Evolutionary conservation across 2,329 filamentous ascomycete genomes (phyloP).

Genomic region (Rhynchosporium agropyri): DNA sequence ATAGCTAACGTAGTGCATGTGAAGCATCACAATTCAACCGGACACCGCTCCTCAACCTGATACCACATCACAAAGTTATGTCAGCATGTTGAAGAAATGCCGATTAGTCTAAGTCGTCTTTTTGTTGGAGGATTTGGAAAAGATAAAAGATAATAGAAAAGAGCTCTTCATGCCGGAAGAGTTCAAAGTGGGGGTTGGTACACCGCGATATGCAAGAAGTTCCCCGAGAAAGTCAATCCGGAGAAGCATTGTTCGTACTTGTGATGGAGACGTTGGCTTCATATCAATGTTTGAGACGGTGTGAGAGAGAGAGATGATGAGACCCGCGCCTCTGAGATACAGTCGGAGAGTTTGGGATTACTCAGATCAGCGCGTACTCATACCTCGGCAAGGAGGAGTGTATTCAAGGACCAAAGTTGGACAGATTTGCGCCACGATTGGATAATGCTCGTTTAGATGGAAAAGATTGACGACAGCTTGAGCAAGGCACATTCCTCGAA

Average conservation of each 20-base stretch:
- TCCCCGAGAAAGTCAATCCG: background rate
- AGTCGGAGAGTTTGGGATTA: background rate
- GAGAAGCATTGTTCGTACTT: background rate
- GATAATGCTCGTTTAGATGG: too few relatives aligned
- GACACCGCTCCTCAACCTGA: background rate
- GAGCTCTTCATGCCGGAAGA: background rate
- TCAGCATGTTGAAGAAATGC: background rate
- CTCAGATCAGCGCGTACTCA: background rate
- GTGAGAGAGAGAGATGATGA: background rate
- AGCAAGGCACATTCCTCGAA: too few relatives aligned
- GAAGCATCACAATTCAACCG: slow-evolving; percentile 1
- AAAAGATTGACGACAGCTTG: too few relatives aligned
- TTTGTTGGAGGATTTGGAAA: background rate
- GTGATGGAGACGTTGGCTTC: slow-evolving; percentile 9
- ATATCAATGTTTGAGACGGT: slow-evolving; percentile 8
- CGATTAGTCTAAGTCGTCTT: background rate
- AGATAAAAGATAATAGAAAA: background rate
- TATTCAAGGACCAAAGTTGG: too few relatives aligned
- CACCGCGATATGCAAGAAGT: background rate
- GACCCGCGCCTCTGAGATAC: background rate
- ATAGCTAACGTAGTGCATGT: background rate
- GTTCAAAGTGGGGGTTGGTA: background rate
- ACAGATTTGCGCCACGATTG: too few relatives aligned
- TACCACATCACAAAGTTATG: background rate
- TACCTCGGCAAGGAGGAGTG: too few relatives aligned